phyloP scores from a whole-genome alignment of 1,284 basidiomycete genomes.

The Ceratobasidium sp. region DNA sequence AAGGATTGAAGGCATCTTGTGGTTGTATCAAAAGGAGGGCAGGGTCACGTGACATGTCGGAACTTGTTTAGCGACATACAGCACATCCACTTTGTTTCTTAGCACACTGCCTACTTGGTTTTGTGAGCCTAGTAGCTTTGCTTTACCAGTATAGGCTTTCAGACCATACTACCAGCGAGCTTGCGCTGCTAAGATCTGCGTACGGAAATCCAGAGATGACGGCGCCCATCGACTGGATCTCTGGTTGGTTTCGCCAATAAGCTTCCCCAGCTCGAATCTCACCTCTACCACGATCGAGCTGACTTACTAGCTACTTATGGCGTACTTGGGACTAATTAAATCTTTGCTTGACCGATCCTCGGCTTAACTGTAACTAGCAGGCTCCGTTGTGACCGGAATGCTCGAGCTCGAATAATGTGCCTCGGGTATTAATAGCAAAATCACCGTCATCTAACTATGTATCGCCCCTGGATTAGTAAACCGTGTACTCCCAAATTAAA shows the following conservation, averaged over 20 bases:
- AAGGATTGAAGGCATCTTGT: conserved; percentile 32
- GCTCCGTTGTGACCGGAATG: conserved; percentile 5
- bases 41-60: conserved; percentile 23
- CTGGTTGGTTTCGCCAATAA: background rate
- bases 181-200: background rate
- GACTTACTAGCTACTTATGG: background rate
- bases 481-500: background rate
- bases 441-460: background rate
- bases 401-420: background rate
- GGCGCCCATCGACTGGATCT: background rate
- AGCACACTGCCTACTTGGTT: background rate
- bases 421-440: background rate
- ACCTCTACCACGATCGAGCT: background rate
- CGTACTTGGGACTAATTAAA: background rate
- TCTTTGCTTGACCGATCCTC: background rate
- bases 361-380: background rate
- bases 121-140: background rate
- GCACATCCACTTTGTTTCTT: background rate
- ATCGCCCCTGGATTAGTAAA: conserved; percentile 14
- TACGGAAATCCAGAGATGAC: background rate
- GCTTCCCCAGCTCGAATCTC: conserved; percentile 9
- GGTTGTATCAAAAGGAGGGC: background rate
- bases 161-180: background rate
- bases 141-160: background rate
- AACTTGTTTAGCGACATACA: background rate